Evolutionary conservation across 352 stramenopile genomes (phyloP).

Genomic region (Pythium dissotocum): DNA sequence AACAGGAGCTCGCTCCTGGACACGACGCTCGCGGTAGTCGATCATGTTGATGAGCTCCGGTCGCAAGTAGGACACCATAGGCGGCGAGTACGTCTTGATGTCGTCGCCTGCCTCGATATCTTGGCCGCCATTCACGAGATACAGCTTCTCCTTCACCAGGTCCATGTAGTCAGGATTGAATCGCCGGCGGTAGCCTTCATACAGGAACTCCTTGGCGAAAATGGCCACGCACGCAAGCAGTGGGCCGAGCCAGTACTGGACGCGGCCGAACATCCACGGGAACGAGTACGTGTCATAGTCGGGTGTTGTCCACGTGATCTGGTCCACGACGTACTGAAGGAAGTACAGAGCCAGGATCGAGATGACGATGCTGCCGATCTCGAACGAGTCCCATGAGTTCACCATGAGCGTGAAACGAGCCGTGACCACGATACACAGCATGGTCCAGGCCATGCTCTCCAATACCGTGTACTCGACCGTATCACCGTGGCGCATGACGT

Average conservation of each 20-base stretch:
- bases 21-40: slow-evolving; percentile 73
- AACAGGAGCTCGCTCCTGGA: slow-evolving; percentile 55
- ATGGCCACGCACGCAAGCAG: slow-evolving; percentile 68
- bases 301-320: slow-evolving; percentile 50
- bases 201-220: slow-evolving; percentile 71
- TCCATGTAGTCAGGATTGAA: slow-evolving; percentile 75
- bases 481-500: slow-evolving; percentile 61
- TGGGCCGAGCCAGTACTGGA: slow-evolving; percentile 76
- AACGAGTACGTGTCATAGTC: slow-evolving; percentile 79
- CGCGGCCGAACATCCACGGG: slow-evolving; percentile 68
- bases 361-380: slow-evolving; percentile 51
- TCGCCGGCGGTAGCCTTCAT: slow-evolving; percentile 59
- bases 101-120: slow-evolving; percentile 31
- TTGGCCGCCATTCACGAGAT: slow-evolving; percentile 10
- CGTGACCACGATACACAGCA: slow-evolving; percentile 78
- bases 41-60: slow-evolving; percentile 71
- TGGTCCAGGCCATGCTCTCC: slow-evolving; percentile 67
- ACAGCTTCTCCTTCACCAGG: slow-evolving; percentile 58
- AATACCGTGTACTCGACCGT: slow-evolving; percentile 67
- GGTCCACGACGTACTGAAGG: slow-evolving; percentile 69
- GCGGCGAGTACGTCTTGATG: slow-evolving; percentile 51
- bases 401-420: slow-evolving; percentile 79
- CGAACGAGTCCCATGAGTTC: slow-evolving; percentile 76
- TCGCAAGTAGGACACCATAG: slow-evolving; percentile 58
- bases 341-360: slow-evolving; percentile 63